Evolutionary conservation across 495 filamentous ascomycete species (phyloP).

Genomic region (Clavariopsis aquatica): DNA sequence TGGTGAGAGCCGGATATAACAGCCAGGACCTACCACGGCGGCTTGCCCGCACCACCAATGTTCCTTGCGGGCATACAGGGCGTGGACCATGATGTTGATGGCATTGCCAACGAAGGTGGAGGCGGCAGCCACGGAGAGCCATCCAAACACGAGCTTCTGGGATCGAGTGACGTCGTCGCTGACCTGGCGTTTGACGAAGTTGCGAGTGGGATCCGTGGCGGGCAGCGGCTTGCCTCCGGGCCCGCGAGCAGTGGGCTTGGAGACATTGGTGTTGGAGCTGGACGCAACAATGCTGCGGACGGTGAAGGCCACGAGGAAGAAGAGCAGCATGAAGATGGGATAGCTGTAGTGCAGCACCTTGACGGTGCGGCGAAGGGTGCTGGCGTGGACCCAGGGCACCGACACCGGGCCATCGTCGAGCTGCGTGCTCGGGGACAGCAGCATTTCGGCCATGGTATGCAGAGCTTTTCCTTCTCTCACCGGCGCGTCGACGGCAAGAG

Average conservation of each 20-base stretch:
- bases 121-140: conserved; percentile 65
- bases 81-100: conserved; percentile 72
- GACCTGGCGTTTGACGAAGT: conserved; percentile 48
- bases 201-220: conserved; percentile 57
- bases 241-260: conserved; percentile 51
- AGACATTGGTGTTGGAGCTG: conserved; percentile 42
- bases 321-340: conserved; percentile 65
- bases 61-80: conserved; percentile 62
- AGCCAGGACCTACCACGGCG: conserved; percentile 65
- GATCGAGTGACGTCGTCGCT: conserved; percentile 57
- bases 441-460: not conserved
- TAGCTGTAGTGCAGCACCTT: conserved; percentile 54
- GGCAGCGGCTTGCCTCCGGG: conserved; percentile 78
- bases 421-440: not conserved
- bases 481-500: not conserved
- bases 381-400: not conserved
- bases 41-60: conserved; percentile 92
- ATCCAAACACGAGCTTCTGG: conserved; percentile 70
- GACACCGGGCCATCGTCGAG: not conserved
- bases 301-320: conserved; percentile 68
- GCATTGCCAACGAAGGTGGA: conserved; percentile 75
- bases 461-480: not conserved
- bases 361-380: conserved; percentile 3
- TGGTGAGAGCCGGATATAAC: conserved; percentile 3
- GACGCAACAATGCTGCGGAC: conserved; percentile 59